phyloP scores from a whole-genome alignment of 257 asterid species.

The Solanum ossicruentum region DNA sequence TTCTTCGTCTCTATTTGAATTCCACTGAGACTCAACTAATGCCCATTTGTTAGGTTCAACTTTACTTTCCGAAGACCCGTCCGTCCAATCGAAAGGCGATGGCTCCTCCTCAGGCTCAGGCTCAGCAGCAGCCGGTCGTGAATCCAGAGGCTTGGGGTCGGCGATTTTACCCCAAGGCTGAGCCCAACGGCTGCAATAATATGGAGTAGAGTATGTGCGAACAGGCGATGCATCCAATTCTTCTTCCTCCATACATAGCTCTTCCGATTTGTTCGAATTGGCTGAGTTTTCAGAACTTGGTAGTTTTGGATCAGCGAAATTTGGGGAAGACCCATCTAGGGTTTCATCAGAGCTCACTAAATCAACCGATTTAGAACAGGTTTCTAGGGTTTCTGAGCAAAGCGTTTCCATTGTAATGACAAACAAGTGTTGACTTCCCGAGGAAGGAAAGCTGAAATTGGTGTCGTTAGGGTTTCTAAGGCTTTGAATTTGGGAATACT shows the following conservation, averaged over 20 bases:
- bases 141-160: background rate
- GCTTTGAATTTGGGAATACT: background rate
- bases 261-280: background rate
- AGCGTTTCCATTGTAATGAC: constrained; percentile 6
- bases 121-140: background rate
- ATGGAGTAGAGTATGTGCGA: background rate
- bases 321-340: constrained; percentile 6
- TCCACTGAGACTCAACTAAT: background rate
- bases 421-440: background rate
- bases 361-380: background rate
- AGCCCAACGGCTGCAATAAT: constrained; percentile 8
- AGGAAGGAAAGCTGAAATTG: background rate
- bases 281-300: background rate
- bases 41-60: background rate
- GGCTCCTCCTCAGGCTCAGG: constrained; percentile 2
- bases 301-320: background rate
- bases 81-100: constrained; percentile 2
- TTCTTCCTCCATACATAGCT: constrained; percentile 4
- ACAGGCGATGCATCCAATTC: background rate
- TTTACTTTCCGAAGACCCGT: background rate
- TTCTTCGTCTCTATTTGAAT: background rate
- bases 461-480: background rate
- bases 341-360: constrained; percentile 11
- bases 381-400: background rate
- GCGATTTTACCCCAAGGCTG: constrained; percentile 12